These are phyloP conservation scores for Cryptococcus amylolentus DNA, from an alignment of 1,284 basidiomycete genomes.

Conservation along the genomic window DNA sequence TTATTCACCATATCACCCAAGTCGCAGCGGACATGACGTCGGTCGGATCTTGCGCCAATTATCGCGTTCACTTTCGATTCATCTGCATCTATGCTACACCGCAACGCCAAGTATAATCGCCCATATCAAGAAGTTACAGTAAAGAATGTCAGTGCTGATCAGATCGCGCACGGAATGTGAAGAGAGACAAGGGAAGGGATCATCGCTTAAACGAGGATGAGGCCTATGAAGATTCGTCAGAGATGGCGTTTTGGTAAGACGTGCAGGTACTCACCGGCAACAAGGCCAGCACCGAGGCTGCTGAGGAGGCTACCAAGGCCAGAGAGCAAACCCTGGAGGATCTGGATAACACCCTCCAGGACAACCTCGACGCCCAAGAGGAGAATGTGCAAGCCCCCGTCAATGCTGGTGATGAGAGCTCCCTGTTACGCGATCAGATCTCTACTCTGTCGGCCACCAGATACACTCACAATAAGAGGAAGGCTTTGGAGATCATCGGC, in stretches of 20 bases:
- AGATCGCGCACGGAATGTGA: too few species aligned
- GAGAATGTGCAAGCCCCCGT: constrained; percentile 13
- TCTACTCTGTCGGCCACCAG: not conserved
- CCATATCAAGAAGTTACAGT: too few species aligned
- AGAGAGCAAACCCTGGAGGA: constrained; percentile 13
- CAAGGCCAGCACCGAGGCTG: constrained; percentile 12
- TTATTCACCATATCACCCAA: too few species aligned
- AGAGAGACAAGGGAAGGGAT: not conserved
- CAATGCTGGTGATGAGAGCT: constrained; percentile 14
- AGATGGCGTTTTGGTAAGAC: not conserved
- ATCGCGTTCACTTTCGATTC: too few species aligned
- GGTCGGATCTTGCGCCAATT: too few species aligned
- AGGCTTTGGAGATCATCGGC: constrained; percentile 13
- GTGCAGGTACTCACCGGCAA: constrained; percentile 8
- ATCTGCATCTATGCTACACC: too few species aligned
- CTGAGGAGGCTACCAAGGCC: constrained; percentile 10
- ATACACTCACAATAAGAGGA: constrained; percentile 18
- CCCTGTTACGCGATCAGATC: constrained; percentile 10
- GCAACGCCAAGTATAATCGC: too few species aligned
- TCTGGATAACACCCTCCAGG: constrained; percentile 13
- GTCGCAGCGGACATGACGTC: too few species aligned
- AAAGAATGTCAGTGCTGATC: too few species aligned
- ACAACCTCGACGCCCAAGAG: constrained; percentile 13
- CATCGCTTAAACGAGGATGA: not conserved
- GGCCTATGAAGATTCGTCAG: not conserved